Evolutionary conservation across 2,329 filamentous ascomycete genomes (phyloP), one percentile per base, ranked within the genome.

Genomic region (Epichloe sylvatica): DNA sequence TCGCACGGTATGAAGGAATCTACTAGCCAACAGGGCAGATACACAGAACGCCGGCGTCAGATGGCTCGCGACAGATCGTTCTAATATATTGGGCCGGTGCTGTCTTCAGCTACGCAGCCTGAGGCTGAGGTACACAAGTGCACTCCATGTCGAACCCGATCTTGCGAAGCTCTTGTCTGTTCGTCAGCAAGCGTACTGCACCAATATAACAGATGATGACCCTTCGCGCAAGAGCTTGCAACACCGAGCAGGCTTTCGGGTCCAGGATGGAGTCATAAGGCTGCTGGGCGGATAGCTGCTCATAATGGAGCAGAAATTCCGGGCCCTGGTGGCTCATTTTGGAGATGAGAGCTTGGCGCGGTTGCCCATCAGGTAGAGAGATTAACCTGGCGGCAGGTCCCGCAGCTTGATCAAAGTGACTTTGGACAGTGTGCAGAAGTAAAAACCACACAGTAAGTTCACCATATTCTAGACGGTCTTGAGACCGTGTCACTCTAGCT

Each of bases 331-430:
- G 17, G 19, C 38, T 38, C 34, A 40, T 47, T 34, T 41, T n/a
- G 43, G n/a, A 49, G 46, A 51, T 49, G 46, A 51, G 38, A 52
- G 33, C 47, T 34, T 44, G 44, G 50, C 37, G 50, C 37, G 34
- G 37, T 34, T 42, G 40, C 36, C 34, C 30, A 42, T 25, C 23
- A 17, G 33, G 17, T 23, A n/a, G 33, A 19, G 40, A 41, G 34
- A 47, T 45, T 48, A 45, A 46, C 13, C 21, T 30, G 13, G 45
- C 39, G 45, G 38, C 38, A 47, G 51, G 47, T 44, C 48, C 47
- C 39, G 47, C 43, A 33, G 34, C 40, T 47, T 25, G 23, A 25
- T 25, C 47, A 49, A 13, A 33, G 35, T 42, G 41, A 45, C 50
- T 40, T 3, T 7, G n/a, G 6, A 51, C 52, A 44, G 49, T 51